Evolutionary conservation across 177 flowering plant species (phyloP), one percentile per base, ranked within the genome.

Genomic region (Vitis hybrid): DNA sequence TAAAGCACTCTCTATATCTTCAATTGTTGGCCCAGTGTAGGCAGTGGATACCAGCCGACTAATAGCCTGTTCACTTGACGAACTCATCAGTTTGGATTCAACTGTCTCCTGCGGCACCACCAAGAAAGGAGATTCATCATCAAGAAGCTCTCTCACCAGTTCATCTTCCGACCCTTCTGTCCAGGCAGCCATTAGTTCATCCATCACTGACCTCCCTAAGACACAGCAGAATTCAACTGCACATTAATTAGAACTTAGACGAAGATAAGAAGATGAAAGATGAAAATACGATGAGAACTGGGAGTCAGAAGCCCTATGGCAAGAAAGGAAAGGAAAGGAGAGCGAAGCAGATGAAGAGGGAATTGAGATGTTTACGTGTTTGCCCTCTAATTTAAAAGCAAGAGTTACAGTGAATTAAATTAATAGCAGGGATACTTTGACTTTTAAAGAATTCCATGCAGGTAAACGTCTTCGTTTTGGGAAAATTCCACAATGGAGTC

Each of bases 11-110:
- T 81, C 85, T 9, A 86, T 77, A 64, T 86, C 92, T 58, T 59
- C 64, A 2, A 88, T 77, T 0, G 88, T 88, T 0, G 91, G 91
- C 2, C 90, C 91, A 0, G 87, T 79, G 74, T 84, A 83, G 55
- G 74, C 65, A 1, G 73, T 76, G 3, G 87, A 71, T 20, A 73
- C 48, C 11, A 73, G 71, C 27, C 57, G 56, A 66, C 76, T 72
- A 11, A 65, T 46, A 9, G 58, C 13, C 2, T 77, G 71, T n/a
- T 70, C 67, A 8, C 67, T 20, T 3, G 61, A 52, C 58, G 27
- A 50, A 59, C 61, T 18, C 20, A 60, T 15, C 8, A 41, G 46
- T 63, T 76, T 66, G 14, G 69, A n/a, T 62, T 77, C 72, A 14
- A n/a, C 17, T 54, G 32, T 41, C 8, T 35, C 58, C 30, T 68